Percentiles rank a stretch among this genome's conserved stretches.
Conservation (phyloP, 2,329 filamentous ascomycete species). For the Fusarium mundagurra region DNA sequence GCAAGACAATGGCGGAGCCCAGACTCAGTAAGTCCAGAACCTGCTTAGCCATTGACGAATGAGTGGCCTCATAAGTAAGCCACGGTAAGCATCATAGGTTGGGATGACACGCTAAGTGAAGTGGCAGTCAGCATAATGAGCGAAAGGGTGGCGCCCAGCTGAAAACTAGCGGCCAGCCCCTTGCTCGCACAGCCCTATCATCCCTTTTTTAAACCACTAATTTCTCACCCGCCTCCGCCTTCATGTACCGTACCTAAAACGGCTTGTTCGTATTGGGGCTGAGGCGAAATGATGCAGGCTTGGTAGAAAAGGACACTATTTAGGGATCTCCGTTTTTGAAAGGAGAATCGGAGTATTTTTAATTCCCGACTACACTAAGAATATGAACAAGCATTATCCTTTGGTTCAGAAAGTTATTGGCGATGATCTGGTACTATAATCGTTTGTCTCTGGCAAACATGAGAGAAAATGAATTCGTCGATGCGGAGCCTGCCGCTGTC, state of each 20-base stretch:
- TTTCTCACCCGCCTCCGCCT: slow-evolving; percentile 9
- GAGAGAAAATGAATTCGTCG: no score
- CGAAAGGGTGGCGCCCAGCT: slow-evolving; percentile 8
- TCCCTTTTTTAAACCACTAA: neutral
- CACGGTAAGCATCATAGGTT: neutral
- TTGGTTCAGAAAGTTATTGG: no score
- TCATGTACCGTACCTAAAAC: neutral
- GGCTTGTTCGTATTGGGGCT: neutral
- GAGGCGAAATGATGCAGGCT: neutral
- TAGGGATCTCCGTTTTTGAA: neutral
- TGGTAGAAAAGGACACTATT: neutral
- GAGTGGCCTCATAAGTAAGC: neutral
- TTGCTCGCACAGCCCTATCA: neutral
- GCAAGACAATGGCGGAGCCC: neutral
- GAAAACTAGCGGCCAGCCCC: slow-evolving; percentile 1
- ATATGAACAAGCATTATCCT: no score
- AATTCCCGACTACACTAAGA: no score
- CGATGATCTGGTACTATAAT: no score
- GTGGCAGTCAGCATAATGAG: neutral
- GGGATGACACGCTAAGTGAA: neutral
- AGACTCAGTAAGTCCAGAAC: neutral
- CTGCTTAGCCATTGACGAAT: slow-evolving; percentile 10
- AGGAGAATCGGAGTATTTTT: neutral
- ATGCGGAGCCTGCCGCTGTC: neutral
- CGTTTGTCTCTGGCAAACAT: no score